A percentile compares a stretch with the other conserved stretches of the same genome.
phyloP scores from a whole-genome alignment of 106 monocot genomes.

The Gastrodia elata region DNA sequence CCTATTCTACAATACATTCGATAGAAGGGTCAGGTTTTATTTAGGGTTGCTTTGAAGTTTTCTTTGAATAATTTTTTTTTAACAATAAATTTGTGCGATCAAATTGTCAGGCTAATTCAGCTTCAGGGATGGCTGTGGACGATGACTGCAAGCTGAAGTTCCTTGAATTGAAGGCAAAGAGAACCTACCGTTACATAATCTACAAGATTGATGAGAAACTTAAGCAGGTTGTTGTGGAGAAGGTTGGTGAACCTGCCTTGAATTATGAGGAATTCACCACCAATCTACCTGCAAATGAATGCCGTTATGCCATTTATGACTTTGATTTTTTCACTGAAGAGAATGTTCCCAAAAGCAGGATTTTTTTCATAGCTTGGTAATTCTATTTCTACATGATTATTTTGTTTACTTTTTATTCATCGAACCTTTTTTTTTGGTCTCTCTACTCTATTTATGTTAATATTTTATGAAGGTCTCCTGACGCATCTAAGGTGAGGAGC shows the following conservation, averaged over 20 bases:
- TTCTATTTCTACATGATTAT: neutral
- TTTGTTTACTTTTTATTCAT: neutral
- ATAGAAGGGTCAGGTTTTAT: neutral
- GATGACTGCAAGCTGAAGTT: conserved; percentile 6
- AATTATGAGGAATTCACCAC: conserved; percentile 13
- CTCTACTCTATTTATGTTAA: neutral
- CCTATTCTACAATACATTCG: neutral
- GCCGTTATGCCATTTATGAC: conserved; percentile 20
- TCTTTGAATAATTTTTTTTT: neutral
- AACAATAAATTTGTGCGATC: neutral
- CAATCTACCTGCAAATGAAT: conserved; percentile 12
- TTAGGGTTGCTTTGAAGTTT: neutral
- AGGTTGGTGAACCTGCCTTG: conserved; percentile 13
- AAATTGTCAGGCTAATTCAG: conserved; percentile 4
- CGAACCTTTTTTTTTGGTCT: neutral
- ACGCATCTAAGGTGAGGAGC: conserved; percentile 2
- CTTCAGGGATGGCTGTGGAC: conserved; percentile 3
- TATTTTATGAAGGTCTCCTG: conserved; percentile 6
- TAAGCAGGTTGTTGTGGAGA: conserved; percentile 15
- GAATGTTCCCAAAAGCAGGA: conserved; percentile 8
- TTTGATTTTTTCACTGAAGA: conserved; percentile 15
- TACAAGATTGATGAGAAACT: conserved; percentile 19
- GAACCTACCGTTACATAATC: conserved; percentile 1
- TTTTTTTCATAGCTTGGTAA: conserved; percentile 12
- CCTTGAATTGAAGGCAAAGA: conserved; percentile 8